Conservation (phyloP, 306 rosid genomes). For the Styphnolobium japonicum region DNA sequence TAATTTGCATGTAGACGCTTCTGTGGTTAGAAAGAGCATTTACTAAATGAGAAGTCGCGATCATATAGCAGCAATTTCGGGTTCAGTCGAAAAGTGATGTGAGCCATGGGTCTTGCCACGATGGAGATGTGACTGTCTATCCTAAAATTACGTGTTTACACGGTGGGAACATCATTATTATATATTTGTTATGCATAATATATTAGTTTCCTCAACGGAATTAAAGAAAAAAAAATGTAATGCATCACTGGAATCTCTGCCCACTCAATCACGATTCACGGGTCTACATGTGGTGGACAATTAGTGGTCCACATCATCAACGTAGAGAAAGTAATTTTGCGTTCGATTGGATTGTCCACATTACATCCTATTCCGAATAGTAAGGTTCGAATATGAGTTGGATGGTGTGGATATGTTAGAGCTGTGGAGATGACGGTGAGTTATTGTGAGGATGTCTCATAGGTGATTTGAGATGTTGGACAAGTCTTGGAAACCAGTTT, state of each 20-base stretch:
- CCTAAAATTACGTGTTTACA: slow-evolving; percentile 3
- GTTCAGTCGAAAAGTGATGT: background rate
- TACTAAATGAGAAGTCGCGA: background rate
- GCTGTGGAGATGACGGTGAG: too few relatives aligned
- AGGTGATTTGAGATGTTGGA: too few relatives aligned
- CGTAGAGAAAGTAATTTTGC: background rate
- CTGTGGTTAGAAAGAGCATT: background rate
- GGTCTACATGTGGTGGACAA: background rate
- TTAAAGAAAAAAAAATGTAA: background rate
- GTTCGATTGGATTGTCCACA: background rate
- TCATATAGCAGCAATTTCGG: background rate
- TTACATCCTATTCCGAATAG: background rate
- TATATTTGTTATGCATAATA: too few relatives aligned
- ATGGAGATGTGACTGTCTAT: background rate
- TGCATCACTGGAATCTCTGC: background rate
- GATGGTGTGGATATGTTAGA: too few relatives aligned
- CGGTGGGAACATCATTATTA: background rate
- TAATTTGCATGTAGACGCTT: background rate
- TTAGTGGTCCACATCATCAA: slow-evolving; percentile 10
- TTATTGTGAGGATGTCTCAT: too few relatives aligned
- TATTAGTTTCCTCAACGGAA: too few relatives aligned
- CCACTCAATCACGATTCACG: background rate
- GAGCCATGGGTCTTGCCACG: background rate
- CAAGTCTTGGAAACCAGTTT: too few relatives aligned
- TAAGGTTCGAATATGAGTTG: too few relatives aligned